phyloP scores from a whole-genome alignment of 139 green algal species.

The Eudorina sp. region DNA sequence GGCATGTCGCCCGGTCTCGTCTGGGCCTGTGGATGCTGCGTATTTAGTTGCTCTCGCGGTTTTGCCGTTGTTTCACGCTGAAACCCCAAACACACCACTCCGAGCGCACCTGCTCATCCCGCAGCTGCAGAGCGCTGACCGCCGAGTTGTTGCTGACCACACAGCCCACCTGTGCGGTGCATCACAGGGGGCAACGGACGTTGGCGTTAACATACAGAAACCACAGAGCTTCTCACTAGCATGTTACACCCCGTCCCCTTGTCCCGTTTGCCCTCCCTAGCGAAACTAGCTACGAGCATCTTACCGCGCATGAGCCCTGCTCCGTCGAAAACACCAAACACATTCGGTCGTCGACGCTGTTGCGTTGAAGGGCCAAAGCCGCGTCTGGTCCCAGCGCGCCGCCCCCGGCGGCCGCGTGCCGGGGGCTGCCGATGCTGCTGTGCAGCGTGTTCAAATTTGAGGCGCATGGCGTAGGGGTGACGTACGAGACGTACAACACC shows the following conservation, averaged over 20 bases:
- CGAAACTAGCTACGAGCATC: too few relatives aligned
- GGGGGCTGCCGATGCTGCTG: neutral
- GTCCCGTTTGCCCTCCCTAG: too few relatives aligned
- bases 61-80: too few relatives aligned
- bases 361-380: neutral
- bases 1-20: too few relatives aligned
- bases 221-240: too few relatives aligned
- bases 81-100: too few relatives aligned
- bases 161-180: too few relatives aligned
- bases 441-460: neutral
- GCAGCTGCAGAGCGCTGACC: conserved; percentile 30
- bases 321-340: conserved; percentile 13
- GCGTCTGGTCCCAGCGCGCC: neutral
- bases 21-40: too few relatives aligned
- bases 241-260: too few relatives aligned
- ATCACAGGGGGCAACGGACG: too few relatives aligned
- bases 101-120: conserved; percentile 13
- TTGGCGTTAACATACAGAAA: too few relatives aligned
- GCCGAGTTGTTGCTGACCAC: conserved; percentile 20
- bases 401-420: neutral
- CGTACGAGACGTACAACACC: conserved; percentile 7
- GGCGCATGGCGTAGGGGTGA: neutral
- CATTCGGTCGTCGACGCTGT: neutral
- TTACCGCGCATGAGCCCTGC: neutral
- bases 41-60: too few relatives aligned